phyloP scores from a whole-genome alignment of 768 basidiomycete species.

The Boletus sp. region DNA sequence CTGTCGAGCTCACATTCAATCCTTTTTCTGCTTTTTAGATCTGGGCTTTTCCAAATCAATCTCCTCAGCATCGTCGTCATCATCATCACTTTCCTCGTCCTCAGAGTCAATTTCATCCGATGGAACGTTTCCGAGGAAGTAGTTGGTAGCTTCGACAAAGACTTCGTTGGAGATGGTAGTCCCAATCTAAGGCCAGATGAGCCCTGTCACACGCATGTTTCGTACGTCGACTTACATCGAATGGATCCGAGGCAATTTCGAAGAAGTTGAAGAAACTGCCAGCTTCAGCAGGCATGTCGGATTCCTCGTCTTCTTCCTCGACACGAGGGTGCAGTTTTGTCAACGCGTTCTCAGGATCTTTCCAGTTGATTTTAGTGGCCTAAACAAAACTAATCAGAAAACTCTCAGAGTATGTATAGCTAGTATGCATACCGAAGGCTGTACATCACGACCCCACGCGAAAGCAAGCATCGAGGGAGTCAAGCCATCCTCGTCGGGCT shows the following conservation, averaged over 20 bases:
- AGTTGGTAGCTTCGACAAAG: slow-evolving; percentile 79
- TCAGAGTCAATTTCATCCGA: slow-evolving; percentile 63
- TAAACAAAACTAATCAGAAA: slow-evolving; percentile 27
- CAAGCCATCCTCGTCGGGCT: slow-evolving; percentile 70
- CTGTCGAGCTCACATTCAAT: slow-evolving; percentile 21
- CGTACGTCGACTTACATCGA: slow-evolving; percentile 51
- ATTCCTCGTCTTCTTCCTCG: slow-evolving; percentile 50
- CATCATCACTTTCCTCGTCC: slow-evolving; percentile 66
- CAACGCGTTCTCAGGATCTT: slow-evolving; percentile 70
- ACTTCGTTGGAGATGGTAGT: slow-evolving; percentile 71
- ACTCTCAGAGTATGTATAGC: not conserved
- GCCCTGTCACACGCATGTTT: not conserved
- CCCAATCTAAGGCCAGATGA: slow-evolving; percentile 53
- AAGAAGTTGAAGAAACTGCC: slow-evolving; percentile 92
- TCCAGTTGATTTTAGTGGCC: slow-evolving; percentile 77
- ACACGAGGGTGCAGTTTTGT: slow-evolving; percentile 77
- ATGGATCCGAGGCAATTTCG: slow-evolving; percentile 60
- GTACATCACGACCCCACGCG: slow-evolving; percentile 73
- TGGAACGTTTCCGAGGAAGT: slow-evolving; percentile 68
- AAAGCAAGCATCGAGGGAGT: slow-evolving; percentile 79
- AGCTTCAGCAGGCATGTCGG: slow-evolving; percentile 58
- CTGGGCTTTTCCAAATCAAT: slow-evolving; percentile 87
- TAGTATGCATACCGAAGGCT: slow-evolving; percentile 52
- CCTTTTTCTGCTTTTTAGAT: slow-evolving; percentile 65
- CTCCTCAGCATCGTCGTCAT: slow-evolving; percentile 79